Conservation (phyloP, 805 yeast species). For the Candida taoyuanica region DNA sequence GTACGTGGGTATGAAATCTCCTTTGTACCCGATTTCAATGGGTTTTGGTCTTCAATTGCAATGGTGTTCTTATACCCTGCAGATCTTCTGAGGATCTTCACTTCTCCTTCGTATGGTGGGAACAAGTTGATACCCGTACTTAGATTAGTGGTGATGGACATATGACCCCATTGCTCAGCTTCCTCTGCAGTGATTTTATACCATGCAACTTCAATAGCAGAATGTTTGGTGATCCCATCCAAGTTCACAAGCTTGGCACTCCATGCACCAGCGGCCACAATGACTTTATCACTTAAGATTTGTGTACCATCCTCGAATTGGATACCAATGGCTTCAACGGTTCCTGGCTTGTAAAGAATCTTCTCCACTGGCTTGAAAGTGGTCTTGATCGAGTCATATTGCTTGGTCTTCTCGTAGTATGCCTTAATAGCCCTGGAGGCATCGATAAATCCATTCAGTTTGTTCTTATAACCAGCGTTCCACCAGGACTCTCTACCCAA, state of each 20-base stretch:
- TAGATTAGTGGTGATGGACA: constrained; percentile 17
- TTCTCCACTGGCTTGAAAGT: constrained; percentile 14
- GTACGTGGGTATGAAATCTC: constrained; percentile 15
- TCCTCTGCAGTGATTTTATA: constrained; percentile 14
- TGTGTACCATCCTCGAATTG: constrained; percentile 8
- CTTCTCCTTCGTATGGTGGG: constrained; percentile 17
- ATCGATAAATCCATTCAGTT: constrained; percentile 14
- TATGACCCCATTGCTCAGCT: constrained; percentile 5
- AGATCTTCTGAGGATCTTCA: constrained; percentile 15
- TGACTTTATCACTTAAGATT: constrained; percentile 8
- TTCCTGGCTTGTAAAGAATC: constrained; percentile 5
- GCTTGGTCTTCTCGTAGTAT: constrained; percentile 14
- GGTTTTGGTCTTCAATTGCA: constrained; percentile 2
- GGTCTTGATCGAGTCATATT: constrained; percentile 3
- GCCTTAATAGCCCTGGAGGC: constrained; percentile 12
- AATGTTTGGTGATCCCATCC: constrained; percentile 8
- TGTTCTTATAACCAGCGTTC: constrained; percentile 16
- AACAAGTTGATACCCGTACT: constrained; percentile 17
- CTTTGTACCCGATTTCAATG: constrained; percentile 2
- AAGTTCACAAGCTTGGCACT: constrained; percentile 15
- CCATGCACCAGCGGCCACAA: constrained; percentile 21
- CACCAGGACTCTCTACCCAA: constrained; percentile 21
- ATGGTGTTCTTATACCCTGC: constrained; percentile 14
- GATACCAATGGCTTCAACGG: constrained; percentile 17
- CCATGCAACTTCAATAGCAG: constrained; percentile 20